Conservation (phyloP, 176 grass and related monocot genomes). For the Oryza officinalis region DNA sequence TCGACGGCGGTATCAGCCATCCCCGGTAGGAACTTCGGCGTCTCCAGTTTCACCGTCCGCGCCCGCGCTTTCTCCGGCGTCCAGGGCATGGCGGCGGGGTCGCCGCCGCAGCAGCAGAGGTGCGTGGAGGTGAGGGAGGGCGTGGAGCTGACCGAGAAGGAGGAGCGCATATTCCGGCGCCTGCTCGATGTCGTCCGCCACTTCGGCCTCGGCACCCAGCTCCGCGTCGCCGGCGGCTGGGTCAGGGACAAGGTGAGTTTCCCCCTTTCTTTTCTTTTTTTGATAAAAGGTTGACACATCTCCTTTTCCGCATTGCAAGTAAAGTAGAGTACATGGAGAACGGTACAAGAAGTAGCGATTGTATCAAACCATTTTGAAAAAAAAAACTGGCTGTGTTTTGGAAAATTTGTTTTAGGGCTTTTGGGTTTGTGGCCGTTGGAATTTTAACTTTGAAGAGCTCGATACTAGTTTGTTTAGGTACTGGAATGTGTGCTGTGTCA, state of each 20-base stretch:
- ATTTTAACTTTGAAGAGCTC: too few relatives aligned
- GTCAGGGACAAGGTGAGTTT: constrained; percentile 54
- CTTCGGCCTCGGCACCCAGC: constrained; percentile 66
- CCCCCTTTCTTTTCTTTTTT: neutral
- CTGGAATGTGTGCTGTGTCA: neutral
- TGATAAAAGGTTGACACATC: neutral
- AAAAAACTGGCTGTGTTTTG: too few relatives aligned
- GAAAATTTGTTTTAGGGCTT: neutral
- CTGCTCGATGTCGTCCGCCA: constrained; percentile 75
- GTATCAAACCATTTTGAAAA: too few relatives aligned
- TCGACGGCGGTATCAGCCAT: neutral
- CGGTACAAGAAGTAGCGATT: too few relatives aligned
- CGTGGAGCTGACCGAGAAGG: constrained; percentile 74
- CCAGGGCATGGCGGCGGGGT: constrained; percentile 30
- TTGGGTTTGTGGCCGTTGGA: neutral
- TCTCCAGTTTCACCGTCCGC: neutral
- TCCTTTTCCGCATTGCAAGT: neutral
- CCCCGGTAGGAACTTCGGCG: neutral
- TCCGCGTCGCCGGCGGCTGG: constrained; percentile 64
- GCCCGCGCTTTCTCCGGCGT: constrained; percentile 23
- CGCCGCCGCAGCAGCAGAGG: constrained; percentile 5
- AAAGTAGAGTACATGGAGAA: neutral
- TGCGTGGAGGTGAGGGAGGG: constrained; percentile 49
- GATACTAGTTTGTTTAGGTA: neutral
- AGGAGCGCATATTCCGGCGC: constrained; percentile 69